These are phyloP conservation scores for Rhodotorula sp. DNA, from an alignment of 1,284 basidiomycete genomes.

Conservation along the genomic window DNA sequence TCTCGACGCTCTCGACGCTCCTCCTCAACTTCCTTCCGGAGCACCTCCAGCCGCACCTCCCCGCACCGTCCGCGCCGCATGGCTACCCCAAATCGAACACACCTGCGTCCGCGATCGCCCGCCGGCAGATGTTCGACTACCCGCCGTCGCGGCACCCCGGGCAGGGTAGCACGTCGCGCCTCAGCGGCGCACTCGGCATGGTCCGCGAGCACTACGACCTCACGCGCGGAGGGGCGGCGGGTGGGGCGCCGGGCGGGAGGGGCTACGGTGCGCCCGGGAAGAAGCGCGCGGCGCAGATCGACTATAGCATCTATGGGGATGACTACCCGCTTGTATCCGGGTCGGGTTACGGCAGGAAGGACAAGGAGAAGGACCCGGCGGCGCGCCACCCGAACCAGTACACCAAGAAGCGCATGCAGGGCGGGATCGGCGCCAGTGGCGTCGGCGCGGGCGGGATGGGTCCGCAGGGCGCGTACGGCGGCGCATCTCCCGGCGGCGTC, in stretches of 20 bases:
- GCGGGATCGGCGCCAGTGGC: background rate
- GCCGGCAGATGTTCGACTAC: slow-evolving; percentile 37
- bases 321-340: slow-evolving; percentile 12
- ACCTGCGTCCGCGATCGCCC: slow-evolving; percentile 8
- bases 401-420: slow-evolving; percentile 40
- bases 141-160: slow-evolving; percentile 25
- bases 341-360: background rate
- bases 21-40: slow-evolving; percentile 43
- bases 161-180: slow-evolving; percentile 7
- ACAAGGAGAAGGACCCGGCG: slow-evolving; percentile 18
- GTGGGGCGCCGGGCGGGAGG: background rate
- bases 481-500: background rate
- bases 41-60: slow-evolving; percentile 40
- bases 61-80: slow-evolving; percentile 44
- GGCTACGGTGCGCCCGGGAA: slow-evolving; percentile 3
- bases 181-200: slow-evolving; percentile 24
- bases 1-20: slow-evolving; percentile 43
- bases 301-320: slow-evolving; percentile 30
- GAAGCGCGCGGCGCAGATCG: slow-evolving; percentile 21
- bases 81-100: slow-evolving; percentile 42
- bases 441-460: background rate
- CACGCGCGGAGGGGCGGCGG: slow-evolving; percentile 12
- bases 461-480: slow-evolving; percentile 1
- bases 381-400: slow-evolving; percentile 43
- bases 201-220: slow-evolving; percentile 34